Conservation (phyloP, 23 red algal species). For the Pyropia haitanensis region DNA sequence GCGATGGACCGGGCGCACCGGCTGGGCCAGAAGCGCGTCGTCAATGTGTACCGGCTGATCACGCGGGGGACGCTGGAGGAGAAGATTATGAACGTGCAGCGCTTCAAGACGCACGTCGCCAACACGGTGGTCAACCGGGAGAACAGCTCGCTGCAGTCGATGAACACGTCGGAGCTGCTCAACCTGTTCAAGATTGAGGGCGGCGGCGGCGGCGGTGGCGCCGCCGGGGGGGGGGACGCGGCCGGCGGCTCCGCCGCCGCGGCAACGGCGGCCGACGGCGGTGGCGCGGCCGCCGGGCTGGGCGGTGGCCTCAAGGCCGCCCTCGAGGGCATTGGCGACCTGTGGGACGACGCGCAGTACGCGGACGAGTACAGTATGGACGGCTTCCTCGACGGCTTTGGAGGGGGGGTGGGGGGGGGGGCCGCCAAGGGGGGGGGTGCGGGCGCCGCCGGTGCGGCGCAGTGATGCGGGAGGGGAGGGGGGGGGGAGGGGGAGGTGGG, state of each 20-base stretch:
- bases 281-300: slow-evolving; percentile 1
- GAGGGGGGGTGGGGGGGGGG: too few relatives aligned
- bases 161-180: slow-evolving; percentile 70
- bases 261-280: slow-evolving; percentile 8
- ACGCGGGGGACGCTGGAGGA: slow-evolving; percentile 90
- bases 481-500: too few relatives aligned
- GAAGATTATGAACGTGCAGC: slow-evolving; percentile 93
- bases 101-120: slow-evolving; percentile 90
- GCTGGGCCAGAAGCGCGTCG: slow-evolving; percentile 83
- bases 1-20: slow-evolving; percentile 98
- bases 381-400: slow-evolving; percentile 22
- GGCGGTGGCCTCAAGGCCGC: slow-evolving; percentile 51
- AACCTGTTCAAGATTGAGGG: slow-evolving; percentile 65
- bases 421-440: too few relatives aligned
- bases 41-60: slow-evolving; percentile 87
- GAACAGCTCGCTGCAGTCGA: slow-evolving; percentile 69
- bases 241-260: slow-evolving; percentile 4
- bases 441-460: too few relatives aligned
- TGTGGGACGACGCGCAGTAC: slow-evolving; percentile 90
- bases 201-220: background rate
- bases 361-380: slow-evolving; percentile 70
- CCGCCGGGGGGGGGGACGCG: background rate
- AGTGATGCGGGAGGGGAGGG: too few relatives aligned
- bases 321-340: slow-evolving; percentile 32
- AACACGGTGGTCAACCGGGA: slow-evolving; percentile 90